Conservation (phyloP, 371 early-diverging fungal species). For the Syncephalastrum racemosum region DNA sequence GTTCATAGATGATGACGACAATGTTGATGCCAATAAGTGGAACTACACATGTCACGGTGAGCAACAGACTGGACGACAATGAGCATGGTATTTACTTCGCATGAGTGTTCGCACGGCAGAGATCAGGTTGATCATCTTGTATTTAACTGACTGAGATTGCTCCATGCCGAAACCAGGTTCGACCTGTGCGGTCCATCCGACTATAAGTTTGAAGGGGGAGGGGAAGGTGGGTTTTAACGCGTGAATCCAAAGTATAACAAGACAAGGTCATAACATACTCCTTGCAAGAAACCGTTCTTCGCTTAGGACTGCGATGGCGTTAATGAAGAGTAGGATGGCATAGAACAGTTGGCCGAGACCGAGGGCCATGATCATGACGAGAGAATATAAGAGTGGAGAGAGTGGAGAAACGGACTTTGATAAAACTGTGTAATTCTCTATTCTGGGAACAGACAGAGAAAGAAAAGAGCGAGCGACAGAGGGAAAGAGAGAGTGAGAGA, state of each 20-base stretch:
- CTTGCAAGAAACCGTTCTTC: slow-evolving; percentile 94
- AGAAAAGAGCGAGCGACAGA: too few species aligned
- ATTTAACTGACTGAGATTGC: slow-evolving; percentile 69
- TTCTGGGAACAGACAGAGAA: too few species aligned
- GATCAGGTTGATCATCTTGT: slow-evolving; percentile 84
- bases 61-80: background rate
- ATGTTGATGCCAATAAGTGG: slow-evolving; percentile 84
- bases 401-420: background rate
- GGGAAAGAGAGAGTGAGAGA: too few species aligned
- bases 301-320: slow-evolving; percentile 90
- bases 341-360: slow-evolving; percentile 79
- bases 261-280: slow-evolving; percentile 60
- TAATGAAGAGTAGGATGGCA: slow-evolving; percentile 79
- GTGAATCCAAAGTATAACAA: slow-evolving; percentile 5
- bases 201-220: slow-evolving; percentile 39
- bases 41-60: slow-evolving; percentile 45
- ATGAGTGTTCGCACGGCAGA: slow-evolving; percentile 90
- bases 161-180: slow-evolving; percentile 71
- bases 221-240: background rate
- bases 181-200: slow-evolving; percentile 68
- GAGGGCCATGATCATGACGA: slow-evolving; percentile 44
- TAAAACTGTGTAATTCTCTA: too few species aligned
- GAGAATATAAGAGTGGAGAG: background rate
- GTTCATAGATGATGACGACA: slow-evolving; percentile 82
- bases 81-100: slow-evolving; percentile 66